Base-by-base conservation (phyloP, 306 rosid species). In the Crotalaria pallida region DNA sequence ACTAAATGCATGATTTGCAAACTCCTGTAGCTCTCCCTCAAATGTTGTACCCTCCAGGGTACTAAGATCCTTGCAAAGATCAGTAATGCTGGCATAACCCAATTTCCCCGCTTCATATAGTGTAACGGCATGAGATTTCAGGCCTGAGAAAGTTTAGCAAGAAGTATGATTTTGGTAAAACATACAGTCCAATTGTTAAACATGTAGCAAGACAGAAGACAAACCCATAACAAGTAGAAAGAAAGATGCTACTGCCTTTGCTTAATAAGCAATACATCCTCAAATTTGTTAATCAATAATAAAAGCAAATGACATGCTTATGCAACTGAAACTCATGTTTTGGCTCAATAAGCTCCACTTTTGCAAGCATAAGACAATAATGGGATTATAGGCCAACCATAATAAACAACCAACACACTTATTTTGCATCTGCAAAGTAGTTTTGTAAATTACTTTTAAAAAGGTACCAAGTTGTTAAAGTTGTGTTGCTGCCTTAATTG, bases 71-170 rank as follows among this genome's bases (percentile, higher is more conserved):
- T 91, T 87, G 80, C 99, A 94, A 71, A 94, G 99, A 86, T 94
- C 97, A 21, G 87, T 51, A 77, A 94, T 94, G 72, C 96, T 83
- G 62, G 90, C 85, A 89, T 94, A 92, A 67, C 96, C 97, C 86
- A 94, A 70, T 76, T 94, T 94, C 33, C 97, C 99, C 26, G 92
- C 99, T 79, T 94, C 99, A 59, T 94, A 94, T 41, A 94, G 91
- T 9, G 97, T 94, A 60, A 94, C 97, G 17, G 99, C 99, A 89
- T 94, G 99, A 58, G 96, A 89, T 82, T 94, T 94, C 83, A 94
- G 79, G 61, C 99, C 99, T 94, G 87, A 66, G 27, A 77, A 74
- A 75, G 16, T 79, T 82, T 70, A 58, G n/a, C 33, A 41, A 52
- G 34, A 56, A 23, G 19, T 38, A 47, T 34, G 64, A 61, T 67